phyloP scores from a whole-genome alignment of 257 asterid species.

The Catharanthus roseus region DNA sequence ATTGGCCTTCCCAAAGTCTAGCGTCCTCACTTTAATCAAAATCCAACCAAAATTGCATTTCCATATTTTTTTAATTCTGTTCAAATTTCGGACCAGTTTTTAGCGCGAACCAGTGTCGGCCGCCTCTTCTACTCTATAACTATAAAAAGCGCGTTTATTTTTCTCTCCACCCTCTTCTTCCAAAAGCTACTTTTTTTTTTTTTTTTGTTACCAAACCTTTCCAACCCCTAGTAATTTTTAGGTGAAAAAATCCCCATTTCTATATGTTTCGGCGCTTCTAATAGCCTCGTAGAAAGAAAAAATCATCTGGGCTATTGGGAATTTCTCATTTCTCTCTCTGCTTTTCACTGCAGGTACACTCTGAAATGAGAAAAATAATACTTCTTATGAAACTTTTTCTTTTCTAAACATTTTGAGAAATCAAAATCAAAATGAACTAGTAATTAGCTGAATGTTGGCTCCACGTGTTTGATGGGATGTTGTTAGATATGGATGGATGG shows the following conservation, averaged over 20 bases:
- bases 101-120: slow-evolving; percentile 13
- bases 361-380: not conserved
- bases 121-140: not conserved
- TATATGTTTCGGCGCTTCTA: not conserved
- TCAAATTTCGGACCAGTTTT: not conserved
- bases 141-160: not conserved
- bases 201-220: not conserved
- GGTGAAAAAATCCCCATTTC: not conserved
- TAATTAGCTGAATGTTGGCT: not conserved
- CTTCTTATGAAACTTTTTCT: not conserved
- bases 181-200: too few relatives aligned
- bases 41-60: slow-evolving; percentile 8
- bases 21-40: not conserved
- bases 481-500: not conserved
- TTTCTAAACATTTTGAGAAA: not conserved
- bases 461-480: not conserved
- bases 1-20: not conserved
- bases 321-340: not conserved
- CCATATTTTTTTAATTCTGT: not conserved
- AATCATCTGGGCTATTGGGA: not conserved
- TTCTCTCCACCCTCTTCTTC: not conserved
- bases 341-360: not conserved
- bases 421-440: not conserved
- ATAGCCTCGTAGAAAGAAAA: not conserved
- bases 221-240: not conserved